Evolutionary conservation across 352 stramenopile genomes (phyloP), one percentile per base, ranked within the genome.

Genomic region (Bremia lactucae): DNA sequence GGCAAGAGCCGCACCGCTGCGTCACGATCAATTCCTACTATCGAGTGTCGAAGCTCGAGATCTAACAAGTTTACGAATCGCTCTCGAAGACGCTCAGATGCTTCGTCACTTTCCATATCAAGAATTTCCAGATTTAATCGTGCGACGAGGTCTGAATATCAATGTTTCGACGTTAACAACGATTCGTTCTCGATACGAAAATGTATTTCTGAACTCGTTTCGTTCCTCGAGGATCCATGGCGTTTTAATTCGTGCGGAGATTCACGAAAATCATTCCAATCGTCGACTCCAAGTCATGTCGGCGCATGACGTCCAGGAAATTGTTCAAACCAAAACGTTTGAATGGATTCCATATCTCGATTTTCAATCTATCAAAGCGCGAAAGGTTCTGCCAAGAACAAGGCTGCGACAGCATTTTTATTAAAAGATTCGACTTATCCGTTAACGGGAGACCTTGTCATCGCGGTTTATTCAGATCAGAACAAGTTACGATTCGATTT

Each of bases 331-430:
- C 2, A 68, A 60, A 18, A 42, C 59, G 4, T 43, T 71, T 0
- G 57, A 66, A 0, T 80, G 68, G 60, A 63, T 80, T 21, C 71
- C 75, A 13, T 82, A 70, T 24, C 52, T 88, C 9, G 67, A 88
- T 56, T 38, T 88, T 0, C 34, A 74, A 0, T 86, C 31, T 82
- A 81, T 31, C 46, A 74, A 22, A 46, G 46, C 19, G 24, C 42
- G 7, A 28, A 15, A 8, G 51, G 59, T 8, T 22, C 22, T 13
- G 57, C 62, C 0, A 56, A 73, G 3, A 87, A 87, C 26, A 22
- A 56, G 9, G 49, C 52, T 19, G 72, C 68, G 2, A 73, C 61
- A 26, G 44, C 60, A 2, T 82, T 87, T 41, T 22, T 87, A 11
- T 36, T 82, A n/a, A 62, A 65, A 31, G 41, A 39, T 35, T n/a